Base-by-base conservation (phyloP, 2,329 filamentous ascomycete species). In the Fusarium virguliforme region DNA sequence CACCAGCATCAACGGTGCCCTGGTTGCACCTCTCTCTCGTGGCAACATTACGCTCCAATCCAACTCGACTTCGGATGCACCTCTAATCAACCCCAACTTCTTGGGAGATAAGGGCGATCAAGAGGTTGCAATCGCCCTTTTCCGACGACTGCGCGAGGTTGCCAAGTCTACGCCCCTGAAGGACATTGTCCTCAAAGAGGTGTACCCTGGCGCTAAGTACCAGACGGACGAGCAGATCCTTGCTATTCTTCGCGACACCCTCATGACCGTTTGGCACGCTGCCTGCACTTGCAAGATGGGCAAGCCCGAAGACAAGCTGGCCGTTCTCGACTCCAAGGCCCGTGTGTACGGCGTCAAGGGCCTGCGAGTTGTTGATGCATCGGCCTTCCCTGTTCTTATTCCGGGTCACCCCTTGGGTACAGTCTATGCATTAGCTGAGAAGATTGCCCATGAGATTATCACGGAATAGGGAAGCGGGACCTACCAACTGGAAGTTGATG, bases 1-100 rank as follows among this genome's bases (percentile, higher is more conserved):
- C 26, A 69, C 74, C 9, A 73, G 70, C 24, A 65, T 76, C 1
- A 62, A 70, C 30, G 79, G 79, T 0, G 62, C 58, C 81, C 73
- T 87, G 0, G 76, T 83, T 2, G 79, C 83, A 0, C 82, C 84
- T 4, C 64, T 80, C 0, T 85, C 83, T 0, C 81, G 82, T 0
- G 85, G 85, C 5, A 85, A 77, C 50, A 75, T 87, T 2, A 83
- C 80, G 0, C 79, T 87, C n/a, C 55, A 58, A 0, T 82, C 80
- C 0, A 57, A 73, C n/a, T 75, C 80, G 13, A 80, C 76, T 0
- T 65, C 71, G 0, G 79, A 82, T 22, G 71, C 74, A 9, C 85
- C 86, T 0, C 70, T 83, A 12, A 82, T 87, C 64, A 79, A 86
- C 66, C 82, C 84, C 1, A 84, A 84, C 67, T 88, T 82, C 79